Evolutionary conservation across 805 yeast genomes (phyloP), one percentile per base, ranked within the genome.

Genomic region (Cyberlindnera saturnus): DNA sequence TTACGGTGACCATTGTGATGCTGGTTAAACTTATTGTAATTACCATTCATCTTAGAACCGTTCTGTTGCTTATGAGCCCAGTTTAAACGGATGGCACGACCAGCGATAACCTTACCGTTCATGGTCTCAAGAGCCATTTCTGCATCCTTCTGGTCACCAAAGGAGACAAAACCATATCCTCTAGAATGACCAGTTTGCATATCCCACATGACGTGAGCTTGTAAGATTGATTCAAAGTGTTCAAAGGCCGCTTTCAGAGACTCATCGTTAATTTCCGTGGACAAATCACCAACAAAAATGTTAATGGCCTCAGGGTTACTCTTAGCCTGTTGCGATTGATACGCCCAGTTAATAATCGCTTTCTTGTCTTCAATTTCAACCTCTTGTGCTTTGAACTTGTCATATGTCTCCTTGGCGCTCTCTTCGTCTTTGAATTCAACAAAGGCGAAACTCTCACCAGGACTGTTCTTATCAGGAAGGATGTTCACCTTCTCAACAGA

Each of bases 141-240:
- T 3, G 96, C 96, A 50, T 86, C 91, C 16, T 68, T 64, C 48
- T 73, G 76, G 20, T 73, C 75, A 23, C 68, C 62, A 56, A 89
- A 89, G 1, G 91, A 81, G 11, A 87, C 93, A 63, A 89, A 88
- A 3, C 96, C 96, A 59, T 88, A 88, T 32, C 96, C 95, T 65
- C 96, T 73, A 3, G 95, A 86, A 59, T 96, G 73, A 35, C 95
- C 93, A 20, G 93, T 83, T 61, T 86, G 90, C 95, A 87, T 86
- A 61, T 89, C 96, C 96, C 96, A 88, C 96, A 88, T 89, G 29
- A 88, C 96, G 53, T 88, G 89, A 11, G 95, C 96, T 61, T 86
- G 93, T 38, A 77, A 67, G 55, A 85, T 67, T 1, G 88, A 74
- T 15, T 70, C 68, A 61, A 75, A 84, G 43, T 69, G 67, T 5